Evolutionary conservation across 2,329 filamentous ascomycete genomes (phyloP).

Genomic region (Helotiales sp.): DNA sequence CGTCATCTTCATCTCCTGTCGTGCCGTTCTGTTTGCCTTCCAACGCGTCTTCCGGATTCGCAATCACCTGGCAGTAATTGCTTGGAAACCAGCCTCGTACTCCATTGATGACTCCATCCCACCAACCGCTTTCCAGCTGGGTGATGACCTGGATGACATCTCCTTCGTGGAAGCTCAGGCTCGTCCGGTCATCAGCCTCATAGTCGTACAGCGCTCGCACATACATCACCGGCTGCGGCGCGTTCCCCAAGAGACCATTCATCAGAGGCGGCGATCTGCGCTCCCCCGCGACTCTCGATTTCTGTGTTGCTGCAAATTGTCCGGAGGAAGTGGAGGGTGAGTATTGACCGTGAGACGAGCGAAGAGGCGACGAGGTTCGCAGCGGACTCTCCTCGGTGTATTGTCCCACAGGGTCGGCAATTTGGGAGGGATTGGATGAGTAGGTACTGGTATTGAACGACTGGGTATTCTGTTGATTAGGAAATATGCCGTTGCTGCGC

Average conservation of each 20-base stretch:
- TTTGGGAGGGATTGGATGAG: constrained; percentile 16
- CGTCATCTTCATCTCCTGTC: constrained; percentile 61
- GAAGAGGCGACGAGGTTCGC: constrained; percentile 24
- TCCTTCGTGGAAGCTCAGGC: constrained; percentile 93
- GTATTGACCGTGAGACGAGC: constrained; percentile 25
- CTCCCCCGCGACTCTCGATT: constrained; percentile 30
- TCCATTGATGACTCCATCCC: constrained; percentile 97
- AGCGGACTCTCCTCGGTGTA: constrained; percentile 30
- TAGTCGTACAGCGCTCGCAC: constrained; percentile 98
- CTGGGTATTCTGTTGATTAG: constrained; percentile 38
- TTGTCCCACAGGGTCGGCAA: constrained; percentile 27
- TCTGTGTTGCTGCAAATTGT: constrained; percentile 24
- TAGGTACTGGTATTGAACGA: constrained; percentile 31
- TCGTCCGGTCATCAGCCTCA: constrained; percentile 95
- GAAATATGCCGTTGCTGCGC: constrained; percentile 40
- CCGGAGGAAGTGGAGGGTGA: constrained; percentile 24
- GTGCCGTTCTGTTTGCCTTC: constrained; percentile 62
- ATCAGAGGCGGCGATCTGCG: constrained; percentile 49
- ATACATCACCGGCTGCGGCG: constrained; percentile 75
- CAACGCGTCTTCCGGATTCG: constrained; percentile 73
- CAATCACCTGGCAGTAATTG: constrained; percentile 94
- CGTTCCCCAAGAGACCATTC: constrained; percentile 65
- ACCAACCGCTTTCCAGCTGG: constrained; percentile 97
- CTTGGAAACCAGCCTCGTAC: constrained; percentile 98
- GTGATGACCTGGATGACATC: constrained; percentile 99